phyloP scores from a whole-genome alignment of 1,284 basidiomycete species.

The Fistulinella cinereoalba region DNA sequence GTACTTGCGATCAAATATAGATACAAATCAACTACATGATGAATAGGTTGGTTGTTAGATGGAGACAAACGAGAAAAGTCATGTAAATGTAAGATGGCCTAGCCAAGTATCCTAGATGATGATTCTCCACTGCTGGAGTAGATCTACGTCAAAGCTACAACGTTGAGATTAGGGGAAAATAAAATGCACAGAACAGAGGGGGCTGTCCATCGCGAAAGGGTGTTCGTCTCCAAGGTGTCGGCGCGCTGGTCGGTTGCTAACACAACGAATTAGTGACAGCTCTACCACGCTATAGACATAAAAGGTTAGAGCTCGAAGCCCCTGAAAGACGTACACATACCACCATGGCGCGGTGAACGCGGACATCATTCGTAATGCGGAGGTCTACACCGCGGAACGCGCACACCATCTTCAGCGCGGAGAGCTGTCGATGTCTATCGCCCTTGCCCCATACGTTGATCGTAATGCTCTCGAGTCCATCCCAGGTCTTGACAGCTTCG shows the following conservation, averaged over 20 bases:
- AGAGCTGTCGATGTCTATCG: slow-evolving; percentile 43
- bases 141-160: slow-evolving; percentile 18
- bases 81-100: neutral
- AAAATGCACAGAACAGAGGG: slow-evolving; percentile 5
- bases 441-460: slow-evolving; percentile 49
- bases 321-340: slow-evolving; percentile 37
- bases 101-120: no score
- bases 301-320: slow-evolving; percentile 12
- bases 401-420: slow-evolving; percentile 54
- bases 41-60: neutral
- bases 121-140: slow-evolving; percentile 2
- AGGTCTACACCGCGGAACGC: slow-evolving; percentile 52
- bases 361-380: slow-evolving; percentile 44
- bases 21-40: slow-evolving; percentile 16
- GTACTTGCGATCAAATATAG: slow-evolving; percentile 6
- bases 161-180: slow-evolving; percentile 7
- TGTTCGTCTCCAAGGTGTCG: neutral
- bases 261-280: slow-evolving; percentile 11
- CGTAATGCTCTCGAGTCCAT: slow-evolving; percentile 43
- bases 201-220: neutral
- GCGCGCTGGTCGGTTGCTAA: slow-evolving; percentile 13
- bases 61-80: neutral
- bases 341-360: slow-evolving; percentile 44
- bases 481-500: slow-evolving; percentile 44
- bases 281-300: slow-evolving; percentile 17